phyloP scores from a whole-genome alignment of 2,329 filamentous ascomycete species.

The Plectosphaerella cucumerina region DNA sequence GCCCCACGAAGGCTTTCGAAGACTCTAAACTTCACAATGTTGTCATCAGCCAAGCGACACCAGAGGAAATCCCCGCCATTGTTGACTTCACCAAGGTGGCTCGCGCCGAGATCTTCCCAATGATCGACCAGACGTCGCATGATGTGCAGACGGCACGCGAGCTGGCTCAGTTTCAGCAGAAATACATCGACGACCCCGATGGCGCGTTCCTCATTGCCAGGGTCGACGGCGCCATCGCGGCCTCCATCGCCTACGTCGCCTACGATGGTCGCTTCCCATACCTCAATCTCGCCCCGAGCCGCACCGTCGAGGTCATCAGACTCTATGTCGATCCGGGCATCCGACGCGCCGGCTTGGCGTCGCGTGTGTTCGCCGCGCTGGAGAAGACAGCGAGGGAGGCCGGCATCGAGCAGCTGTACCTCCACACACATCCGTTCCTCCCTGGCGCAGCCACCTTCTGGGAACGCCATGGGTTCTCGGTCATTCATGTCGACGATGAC shows the following conservation, averaged over 20 bases:
- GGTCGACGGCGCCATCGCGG: slow-evolving; percentile 12
- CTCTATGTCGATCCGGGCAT: slow-evolving; percentile 19
- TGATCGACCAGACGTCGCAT: slow-evolving; percentile 15
- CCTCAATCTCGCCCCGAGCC: slow-evolving; percentile 11
- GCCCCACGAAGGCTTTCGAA: no score
- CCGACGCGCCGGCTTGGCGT: slow-evolving; percentile 22
- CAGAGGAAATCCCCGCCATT: slow-evolving; percentile 16
- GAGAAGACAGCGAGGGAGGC: slow-evolving; percentile 8
- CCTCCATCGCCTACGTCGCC: slow-evolving; percentile 18
- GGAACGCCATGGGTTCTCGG: slow-evolving; percentile 17
- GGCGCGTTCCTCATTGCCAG: slow-evolving; percentile 17
- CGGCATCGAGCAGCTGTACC: slow-evolving; percentile 16
- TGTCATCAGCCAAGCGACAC: slow-evolving; percentile 10
- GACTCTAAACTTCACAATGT: no score
- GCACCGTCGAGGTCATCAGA: slow-evolving; percentile 20
- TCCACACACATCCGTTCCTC: slow-evolving; percentile 23
- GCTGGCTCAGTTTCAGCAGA: slow-evolving; percentile 14
- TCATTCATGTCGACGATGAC: slow-evolving; percentile 17
- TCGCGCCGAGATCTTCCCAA: slow-evolving; percentile 22
- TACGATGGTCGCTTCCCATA: slow-evolving; percentile 20
- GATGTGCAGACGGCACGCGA: slow-evolving; percentile 11
- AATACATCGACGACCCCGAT: slow-evolving; percentile 15
- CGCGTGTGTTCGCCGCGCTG: slow-evolving; percentile 14
- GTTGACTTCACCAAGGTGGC: slow-evolving; percentile 17
- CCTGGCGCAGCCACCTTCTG: slow-evolving; percentile 19